Base-by-base conservation (phyloP, 768 basidiomycete genomes). In the Trametes sanguinea region DNA sequence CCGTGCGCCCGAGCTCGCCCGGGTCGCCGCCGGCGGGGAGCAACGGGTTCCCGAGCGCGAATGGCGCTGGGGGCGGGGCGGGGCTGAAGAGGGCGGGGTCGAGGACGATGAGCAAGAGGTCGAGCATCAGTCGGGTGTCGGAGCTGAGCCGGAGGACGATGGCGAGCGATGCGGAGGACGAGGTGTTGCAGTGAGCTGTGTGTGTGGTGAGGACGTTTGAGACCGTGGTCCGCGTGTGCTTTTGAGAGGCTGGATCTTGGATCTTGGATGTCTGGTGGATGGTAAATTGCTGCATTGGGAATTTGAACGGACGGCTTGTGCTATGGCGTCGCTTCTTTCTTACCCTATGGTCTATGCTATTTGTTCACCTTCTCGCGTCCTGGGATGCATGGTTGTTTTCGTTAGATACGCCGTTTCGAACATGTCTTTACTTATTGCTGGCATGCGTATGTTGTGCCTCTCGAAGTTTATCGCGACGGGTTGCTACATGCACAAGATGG, bases 161-260 rank as follows among this genome's bases (percentile, higher is more conserved):
- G 87, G 89, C 87, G 44, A 90, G 88, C 69, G 90, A 92, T 69
- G 90, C 90, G 39, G 91, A 93, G 71, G 91, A 92, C 64, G 84
- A 88, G 65, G 76, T 89, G 60, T 78, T 88, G 43, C 63, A 64
- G 58, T 64, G 59, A 64, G 33, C 47, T 37, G 45, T 14, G 46
- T n/a, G n/a, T n/a, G n/a, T n/a, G n/a, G n/a, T n/a, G 22, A 22
- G 22, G 22, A 22, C 1, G 22, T 22, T 22, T 22, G 22, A 22
- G 22, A 22, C 1, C 22, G 22, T n/a, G 46, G 42, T 43, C 13
- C 13, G 8, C 8, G 39, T 39, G 39, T 7, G 39, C 8, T 13
- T n/a, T n/a, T 39, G 39, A 2, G 2, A 39, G 39, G 2, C 7
- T 39, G 39, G 39, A 39, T 13, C 13, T n/a, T n/a, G n/a, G n/a